Evolutionary conservation across 2,329 filamentous ascomycete species (phyloP), one percentile per base, ranked within the genome.

Genomic region (Blastomyces silverae): DNA sequence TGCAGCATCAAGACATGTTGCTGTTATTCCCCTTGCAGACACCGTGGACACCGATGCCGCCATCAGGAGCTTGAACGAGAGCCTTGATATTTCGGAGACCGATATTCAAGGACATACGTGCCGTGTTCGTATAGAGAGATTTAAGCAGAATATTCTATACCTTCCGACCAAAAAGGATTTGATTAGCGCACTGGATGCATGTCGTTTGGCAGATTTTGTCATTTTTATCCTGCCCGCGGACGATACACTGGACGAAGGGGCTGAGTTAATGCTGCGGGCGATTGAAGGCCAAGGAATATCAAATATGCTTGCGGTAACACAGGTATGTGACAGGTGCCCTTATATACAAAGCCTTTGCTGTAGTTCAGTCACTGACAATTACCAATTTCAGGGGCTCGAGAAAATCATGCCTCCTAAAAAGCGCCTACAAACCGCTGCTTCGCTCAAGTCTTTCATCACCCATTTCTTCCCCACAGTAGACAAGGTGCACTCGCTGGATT

Each of bases 221-320:
- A 78, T 97, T 8, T 86, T 97, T 66, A 82, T 96, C 17, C 79
- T 99, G 2, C 95, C 92, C 3, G 87, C 92, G 25, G 84, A 89
- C 56, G 85, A 90, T 67, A 91, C 96, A 8, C 90, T 95, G 7
- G 93, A 97, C 71, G 84, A 87, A 61, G 79, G 92, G 52, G 93
- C 92, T 68, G 92, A 97, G 77, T 80, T 91, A 70, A 88, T 97
- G 65, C 81, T 99, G 67, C 87, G 91, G 71, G 89, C 89, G 59
- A 88, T 97, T 42, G 92, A 97, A 79, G 90, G 91, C 71, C 94
- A 99, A 79, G 94, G 94, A 72, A 86, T 99, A 69, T 96, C 93
- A 0, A 97, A 92, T 28, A 84, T 95, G n/a, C 86, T 96, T 72
- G 91, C 91, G 0, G 85, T 91, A 15, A 91, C 95, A 0, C 89